Evolutionary conservation across 805 yeast genomes (phyloP).

Genomic region (Nakazawaea sp.): DNA sequence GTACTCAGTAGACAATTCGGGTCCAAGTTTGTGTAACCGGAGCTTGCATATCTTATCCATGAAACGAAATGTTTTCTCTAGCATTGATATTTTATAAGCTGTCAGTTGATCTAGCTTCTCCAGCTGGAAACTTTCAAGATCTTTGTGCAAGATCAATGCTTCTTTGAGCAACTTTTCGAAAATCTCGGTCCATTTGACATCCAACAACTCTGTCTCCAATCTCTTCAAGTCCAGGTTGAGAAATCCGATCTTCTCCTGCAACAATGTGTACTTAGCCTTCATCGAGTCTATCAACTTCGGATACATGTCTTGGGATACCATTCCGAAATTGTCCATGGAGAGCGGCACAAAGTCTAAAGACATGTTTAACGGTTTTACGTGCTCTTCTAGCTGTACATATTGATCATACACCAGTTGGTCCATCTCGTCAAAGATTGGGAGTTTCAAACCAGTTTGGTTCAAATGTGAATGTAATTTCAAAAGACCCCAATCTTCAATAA

Average conservation of each 20-base stretch:
- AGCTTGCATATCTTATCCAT: conserved; percentile 16
- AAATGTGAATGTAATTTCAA: conserved; percentile 10
- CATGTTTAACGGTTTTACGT: conserved; percentile 44
- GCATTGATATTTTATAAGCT: conserved; percentile 5
- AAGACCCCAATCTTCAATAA: conserved; percentile 25
- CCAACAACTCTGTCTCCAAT: conserved; percentile 40
- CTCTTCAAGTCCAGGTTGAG: conserved; percentile 32
- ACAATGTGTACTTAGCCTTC: conserved; percentile 29
- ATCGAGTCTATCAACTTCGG: conserved; percentile 26
- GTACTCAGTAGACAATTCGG: neutral
- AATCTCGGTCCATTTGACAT: conserved; percentile 48
- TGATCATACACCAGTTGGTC: conserved; percentile 34
- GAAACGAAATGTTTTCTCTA: conserved; percentile 15
- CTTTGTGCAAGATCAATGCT: conserved; percentile 21
- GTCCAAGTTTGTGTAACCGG: conserved; percentile 12
- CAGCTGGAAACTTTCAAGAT: conserved; percentile 15
- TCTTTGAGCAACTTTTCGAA: conserved; percentile 42
- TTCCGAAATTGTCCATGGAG: conserved; percentile 36
- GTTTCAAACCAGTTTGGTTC: conserved; percentile 2
- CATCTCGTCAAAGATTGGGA: conserved; percentile 32
- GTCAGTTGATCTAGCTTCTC: conserved; percentile 10
- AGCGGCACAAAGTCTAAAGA: conserved; percentile 45
- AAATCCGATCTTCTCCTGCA: conserved; percentile 33
- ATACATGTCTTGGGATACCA: conserved; percentile 20
- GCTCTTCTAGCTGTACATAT: conserved; percentile 32